These are phyloP conservation scores for Phytophthora pinifolia DNA, from an alignment of 352 stramenopile species.

Conservation along the genomic window DNA sequence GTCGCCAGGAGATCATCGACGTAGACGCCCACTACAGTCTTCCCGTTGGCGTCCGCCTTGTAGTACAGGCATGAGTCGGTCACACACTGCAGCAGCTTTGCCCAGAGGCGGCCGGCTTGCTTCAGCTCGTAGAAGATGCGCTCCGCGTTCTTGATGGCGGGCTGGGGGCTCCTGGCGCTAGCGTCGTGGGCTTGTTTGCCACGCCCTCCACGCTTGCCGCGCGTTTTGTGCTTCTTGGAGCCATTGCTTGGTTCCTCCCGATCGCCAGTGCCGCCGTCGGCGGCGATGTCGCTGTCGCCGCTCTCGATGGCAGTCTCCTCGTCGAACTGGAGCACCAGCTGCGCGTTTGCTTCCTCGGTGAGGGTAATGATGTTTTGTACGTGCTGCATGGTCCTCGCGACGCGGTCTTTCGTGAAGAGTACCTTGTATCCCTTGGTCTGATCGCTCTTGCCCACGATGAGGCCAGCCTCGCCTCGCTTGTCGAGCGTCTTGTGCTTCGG, in stretches of 20 bases:
- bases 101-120: conserved; percentile 35
- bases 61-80: conserved; percentile 35
- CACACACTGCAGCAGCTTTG: conserved; percentile 22
- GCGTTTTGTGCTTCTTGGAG: too few species aligned
- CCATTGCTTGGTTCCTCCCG: too few species aligned
- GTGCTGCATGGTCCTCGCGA: neutral
- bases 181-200: too few species aligned
- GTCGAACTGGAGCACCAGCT: neutral
- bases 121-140: conserved; percentile 36
- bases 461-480: neutral
- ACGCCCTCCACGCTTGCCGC: too few species aligned
- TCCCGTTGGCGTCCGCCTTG: neutral
- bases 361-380: conserved; percentile 11
- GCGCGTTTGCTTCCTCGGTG: neutral
- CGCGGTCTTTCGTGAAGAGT: neutral
- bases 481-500: conserved; percentile 1
- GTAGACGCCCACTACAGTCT: conserved; percentile 26
- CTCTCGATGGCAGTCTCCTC: too few species aligned
- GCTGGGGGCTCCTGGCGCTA: too few species aligned
- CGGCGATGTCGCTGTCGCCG: neutral
- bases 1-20: conserved; percentile 38
- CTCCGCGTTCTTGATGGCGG: too few species aligned
- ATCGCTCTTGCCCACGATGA: conserved; percentile 1
- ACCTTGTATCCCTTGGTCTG: conserved; percentile 1
- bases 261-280: conserved; percentile 4